A percentile compares a stretch with the other conserved stretches of the same genome.
phyloP scores from a whole-genome alignment of 2,329 filamentous ascomycete genomes.

The Ceratocystiopsis brevicomis region DNA sequence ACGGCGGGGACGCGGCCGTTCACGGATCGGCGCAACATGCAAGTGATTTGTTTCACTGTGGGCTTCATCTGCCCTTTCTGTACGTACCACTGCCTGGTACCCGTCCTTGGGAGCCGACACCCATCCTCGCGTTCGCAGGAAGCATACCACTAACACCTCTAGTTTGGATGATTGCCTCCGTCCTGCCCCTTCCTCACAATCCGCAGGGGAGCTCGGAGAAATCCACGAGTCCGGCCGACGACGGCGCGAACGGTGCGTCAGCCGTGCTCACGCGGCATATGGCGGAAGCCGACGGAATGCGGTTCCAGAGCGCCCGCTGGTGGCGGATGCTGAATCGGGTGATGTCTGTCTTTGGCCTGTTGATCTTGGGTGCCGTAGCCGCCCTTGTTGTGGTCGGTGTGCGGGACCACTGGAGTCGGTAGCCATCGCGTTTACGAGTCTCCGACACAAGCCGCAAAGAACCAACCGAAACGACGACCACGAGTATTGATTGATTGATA shows the following conservation, averaged over 20 bases:
- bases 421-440: background rate
- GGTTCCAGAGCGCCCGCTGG: slow-evolving; percentile 35
- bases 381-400: slow-evolving; percentile 33
- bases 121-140: too few relatives aligned
- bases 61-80: slow-evolving; percentile 39
- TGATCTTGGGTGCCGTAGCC: slow-evolving; percentile 33
- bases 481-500: background rate
- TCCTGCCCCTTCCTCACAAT: slow-evolving; percentile 49
- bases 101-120: too few relatives aligned
- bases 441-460: background rate
- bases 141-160: slow-evolving; percentile 8
- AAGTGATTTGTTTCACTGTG: slow-evolving; percentile 54
- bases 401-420: slow-evolving; percentile 26
- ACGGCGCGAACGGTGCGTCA: slow-evolving; percentile 20
- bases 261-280: slow-evolving; percentile 18
- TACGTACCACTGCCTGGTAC: too few relatives aligned
- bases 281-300: slow-evolving; percentile 22
- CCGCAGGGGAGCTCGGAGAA: slow-evolving; percentile 34
- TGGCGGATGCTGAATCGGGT: slow-evolving; percentile 40
- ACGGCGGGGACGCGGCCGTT: slow-evolving; percentile 34
- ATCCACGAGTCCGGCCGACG: slow-evolving; percentile 15
- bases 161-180: slow-evolving; percentile 63
- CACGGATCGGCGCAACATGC: slow-evolving; percentile 50
- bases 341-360: slow-evolving; percentile 36
- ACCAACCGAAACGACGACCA: too few relatives aligned